A percentile compares a stretch with the other conserved stretches of the same genome.
These are phyloP conservation scores for Lachancea meyersii DNA, from an alignment of 805 yeast species.

Conservation along the genomic window DNA sequence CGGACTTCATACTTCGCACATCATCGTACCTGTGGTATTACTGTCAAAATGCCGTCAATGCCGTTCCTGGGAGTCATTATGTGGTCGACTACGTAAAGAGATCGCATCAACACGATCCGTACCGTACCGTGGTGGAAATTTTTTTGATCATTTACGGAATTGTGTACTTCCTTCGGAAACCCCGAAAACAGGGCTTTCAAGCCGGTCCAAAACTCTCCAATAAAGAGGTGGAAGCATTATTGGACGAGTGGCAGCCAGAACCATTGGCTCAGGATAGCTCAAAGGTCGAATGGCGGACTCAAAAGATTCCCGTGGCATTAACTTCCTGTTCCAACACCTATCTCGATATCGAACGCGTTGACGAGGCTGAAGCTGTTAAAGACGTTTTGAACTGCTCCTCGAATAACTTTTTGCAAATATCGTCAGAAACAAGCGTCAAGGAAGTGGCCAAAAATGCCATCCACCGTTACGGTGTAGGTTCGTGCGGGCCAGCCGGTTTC, in stretches of 20 bases:
- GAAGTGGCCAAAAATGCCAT: slow-evolving; percentile 54
- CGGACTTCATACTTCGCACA: slow-evolving; percentile 19
- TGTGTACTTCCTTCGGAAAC: slow-evolving; percentile 63
- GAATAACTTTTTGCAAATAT: slow-evolving; percentile 63
- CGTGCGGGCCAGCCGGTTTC: slow-evolving; percentile 97
- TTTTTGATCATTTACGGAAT: slow-evolving; percentile 74
- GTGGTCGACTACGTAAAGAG: slow-evolving; percentile 67
- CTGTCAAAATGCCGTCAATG: slow-evolving; percentile 12
- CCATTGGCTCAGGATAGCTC: slow-evolving; percentile 57
- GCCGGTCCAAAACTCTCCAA: slow-evolving; percentile 53
- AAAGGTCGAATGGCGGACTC: slow-evolving; percentile 56
- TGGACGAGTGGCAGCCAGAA: slow-evolving; percentile 90
- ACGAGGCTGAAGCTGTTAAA: slow-evolving; percentile 25
- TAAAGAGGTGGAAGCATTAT: slow-evolving; percentile 71
- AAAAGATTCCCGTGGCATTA: slow-evolving; percentile 54
- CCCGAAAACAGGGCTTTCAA: slow-evolving; percentile 72
- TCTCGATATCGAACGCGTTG: slow-evolving; percentile 23
- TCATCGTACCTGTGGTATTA: slow-evolving; percentile 25
- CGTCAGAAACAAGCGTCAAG: slow-evolving; percentile 41
- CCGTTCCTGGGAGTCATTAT: slow-evolving; percentile 27
- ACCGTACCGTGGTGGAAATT: slow-evolving; percentile 77
- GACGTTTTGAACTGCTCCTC: slow-evolving; percentile 62
- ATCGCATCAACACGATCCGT: slow-evolving; percentile 90
- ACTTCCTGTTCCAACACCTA: slow-evolving; percentile 44
- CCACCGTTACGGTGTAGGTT: slow-evolving; percentile 81